These are phyloP conservation scores for Isatis lusitanica DNA, from an alignment of 441 rosid species.

Conservation along the genomic window DNA sequence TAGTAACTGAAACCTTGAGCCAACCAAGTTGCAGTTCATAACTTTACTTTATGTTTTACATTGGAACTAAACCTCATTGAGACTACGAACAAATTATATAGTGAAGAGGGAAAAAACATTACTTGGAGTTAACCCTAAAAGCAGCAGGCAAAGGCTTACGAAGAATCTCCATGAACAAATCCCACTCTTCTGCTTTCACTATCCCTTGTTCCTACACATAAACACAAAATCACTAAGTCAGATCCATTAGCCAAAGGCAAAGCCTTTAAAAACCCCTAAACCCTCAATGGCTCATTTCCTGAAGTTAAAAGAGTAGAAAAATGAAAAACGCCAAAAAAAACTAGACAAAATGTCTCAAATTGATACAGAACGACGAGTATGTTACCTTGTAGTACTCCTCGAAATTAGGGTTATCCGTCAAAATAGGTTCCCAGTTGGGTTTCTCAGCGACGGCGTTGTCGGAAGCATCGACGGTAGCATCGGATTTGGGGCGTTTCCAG, in stretches of 20 bases:
- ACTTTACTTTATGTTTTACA: not conserved
- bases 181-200: conserved; percentile 80
- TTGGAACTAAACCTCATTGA: not conserved
- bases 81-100: no score
- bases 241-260: not conserved
- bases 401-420: conserved; percentile 70
- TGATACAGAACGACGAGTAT: not conserved
- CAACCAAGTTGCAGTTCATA: not conserved
- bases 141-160: conserved; percentile 86
- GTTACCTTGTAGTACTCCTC: conserved; percentile 83
- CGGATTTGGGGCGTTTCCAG: conserved; percentile 75
- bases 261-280: not conserved
- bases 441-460: conserved; percentile 28
- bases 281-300: conserved; percentile 3
- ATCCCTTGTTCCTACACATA: conserved; percentile 62
- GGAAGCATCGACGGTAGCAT: conserved; percentile 45
- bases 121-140: conserved; percentile 89
- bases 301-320: not conserved
- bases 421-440: conserved; percentile 70
- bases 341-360: not conserved
- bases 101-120: not conserved
- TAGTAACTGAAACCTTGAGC: not conserved
- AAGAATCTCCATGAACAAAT: conserved; percentile 63
- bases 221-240: not conserved
- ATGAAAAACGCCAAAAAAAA: not conserved